phyloP scores from a whole-genome alignment of 73 alveolate species.

The Loxodes magnus region DNA sequence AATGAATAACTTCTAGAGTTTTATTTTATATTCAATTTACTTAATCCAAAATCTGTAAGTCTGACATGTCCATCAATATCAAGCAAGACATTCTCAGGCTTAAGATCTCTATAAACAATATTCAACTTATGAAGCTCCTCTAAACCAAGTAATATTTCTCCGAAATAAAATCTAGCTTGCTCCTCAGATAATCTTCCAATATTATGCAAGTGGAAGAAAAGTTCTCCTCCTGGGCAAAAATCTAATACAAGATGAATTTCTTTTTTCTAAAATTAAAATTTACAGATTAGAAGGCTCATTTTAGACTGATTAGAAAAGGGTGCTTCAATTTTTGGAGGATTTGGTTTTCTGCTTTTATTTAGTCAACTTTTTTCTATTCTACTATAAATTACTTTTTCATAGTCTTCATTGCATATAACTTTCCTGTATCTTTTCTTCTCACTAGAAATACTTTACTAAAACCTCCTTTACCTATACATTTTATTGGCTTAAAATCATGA shows the following conservation, averaged over 20 bases:
- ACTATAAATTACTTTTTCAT: slow-evolving; percentile 16
- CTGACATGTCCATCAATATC: slow-evolving; percentile 90
- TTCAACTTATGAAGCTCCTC: slow-evolving; percentile 65
- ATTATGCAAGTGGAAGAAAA: slow-evolving; percentile 70
- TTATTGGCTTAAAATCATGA: slow-evolving; percentile 50
- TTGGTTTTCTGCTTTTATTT: no score
- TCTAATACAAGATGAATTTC: slow-evolving; percentile 83
- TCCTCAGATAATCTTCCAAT: slow-evolving; percentile 64
- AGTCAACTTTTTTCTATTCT: slow-evolving; percentile 24
- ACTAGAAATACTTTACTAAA: slow-evolving; percentile 54
- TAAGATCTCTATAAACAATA: slow-evolving; percentile 65
- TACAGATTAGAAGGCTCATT: no score
- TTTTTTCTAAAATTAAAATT: no score
- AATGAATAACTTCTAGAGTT: slow-evolving; percentile 52
- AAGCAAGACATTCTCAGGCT: slow-evolving; percentile 77
- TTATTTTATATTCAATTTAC: slow-evolving; percentile 53
- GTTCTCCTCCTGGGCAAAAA: slow-evolving; percentile 97
- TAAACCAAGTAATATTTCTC: slow-evolving; percentile 61
- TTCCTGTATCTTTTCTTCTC: slow-evolving; percentile 49
- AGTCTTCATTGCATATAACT: slow-evolving; percentile 55
- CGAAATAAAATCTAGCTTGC: slow-evolving; percentile 55
- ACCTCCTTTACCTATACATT: slow-evolving; percentile 72
- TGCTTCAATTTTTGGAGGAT: no score
- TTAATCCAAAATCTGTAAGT: slow-evolving; percentile 86
- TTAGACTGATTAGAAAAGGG: no score